Evolutionary conservation across 805 yeast species (phyloP).

Genomic region (Monosporozyma aerobia): DNA sequence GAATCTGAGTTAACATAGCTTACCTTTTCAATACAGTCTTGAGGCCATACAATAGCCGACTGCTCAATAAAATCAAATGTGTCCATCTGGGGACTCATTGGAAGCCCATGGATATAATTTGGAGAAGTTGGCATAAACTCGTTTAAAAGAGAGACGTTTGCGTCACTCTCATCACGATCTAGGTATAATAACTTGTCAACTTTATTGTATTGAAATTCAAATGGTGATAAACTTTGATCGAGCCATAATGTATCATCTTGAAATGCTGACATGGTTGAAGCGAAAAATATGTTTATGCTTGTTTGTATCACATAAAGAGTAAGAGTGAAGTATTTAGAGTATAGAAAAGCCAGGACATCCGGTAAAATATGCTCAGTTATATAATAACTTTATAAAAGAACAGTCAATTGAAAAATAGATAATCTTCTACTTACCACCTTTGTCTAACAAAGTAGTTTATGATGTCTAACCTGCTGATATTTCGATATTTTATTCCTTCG

Average conservation of each 20-base stretch:
- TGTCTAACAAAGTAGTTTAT: too few relatives aligned
- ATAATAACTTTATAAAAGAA: too few relatives aligned
- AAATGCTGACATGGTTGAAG: not conserved
- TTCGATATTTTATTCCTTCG: too few relatives aligned
- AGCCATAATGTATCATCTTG: not conserved
- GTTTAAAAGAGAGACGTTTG: not conserved
- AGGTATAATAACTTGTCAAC: not conserved
- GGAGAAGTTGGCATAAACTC: not conserved
- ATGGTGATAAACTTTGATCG: not conserved
- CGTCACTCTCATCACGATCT: not conserved
- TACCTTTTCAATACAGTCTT: not conserved
- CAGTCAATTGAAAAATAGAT: too few relatives aligned
- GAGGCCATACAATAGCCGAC: not conserved
- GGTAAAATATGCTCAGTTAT: too few relatives aligned
- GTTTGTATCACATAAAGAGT: too few relatives aligned
- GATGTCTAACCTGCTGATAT: too few relatives aligned
- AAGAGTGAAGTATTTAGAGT: too few relatives aligned
- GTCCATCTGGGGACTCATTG: conserved; percentile 22
- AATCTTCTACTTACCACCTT: too few relatives aligned
- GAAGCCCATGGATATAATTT: conserved; percentile 2
- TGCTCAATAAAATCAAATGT: conserved; percentile 17
- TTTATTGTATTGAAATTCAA: not conserved
- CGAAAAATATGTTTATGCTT: not conserved
- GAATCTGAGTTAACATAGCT: not conserved
- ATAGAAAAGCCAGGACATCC: too few relatives aligned